These are phyloP conservation scores for Scolecobasidium constrictum DNA, from an alignment of 2,329 filamentous ascomycete genomes.

Conservation along the genomic window DNA sequence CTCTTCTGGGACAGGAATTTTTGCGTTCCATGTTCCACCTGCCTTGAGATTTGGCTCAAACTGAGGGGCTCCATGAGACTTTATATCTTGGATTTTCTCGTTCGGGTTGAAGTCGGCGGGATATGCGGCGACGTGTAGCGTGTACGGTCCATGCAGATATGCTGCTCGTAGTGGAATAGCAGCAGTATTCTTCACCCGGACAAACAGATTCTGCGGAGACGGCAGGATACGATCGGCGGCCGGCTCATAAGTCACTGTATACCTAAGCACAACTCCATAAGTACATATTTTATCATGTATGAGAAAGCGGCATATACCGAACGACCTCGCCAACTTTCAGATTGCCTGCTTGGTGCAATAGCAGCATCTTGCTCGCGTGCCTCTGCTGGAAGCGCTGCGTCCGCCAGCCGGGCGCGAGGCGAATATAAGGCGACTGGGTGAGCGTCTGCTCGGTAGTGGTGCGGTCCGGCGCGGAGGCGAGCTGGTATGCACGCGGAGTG, in stretches of 20 bases:
- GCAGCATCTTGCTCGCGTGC: constrained; percentile 53
- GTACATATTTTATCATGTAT: background rate
- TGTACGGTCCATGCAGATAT: constrained; percentile 94
- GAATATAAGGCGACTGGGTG: constrained; percentile 20
- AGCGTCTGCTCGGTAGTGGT: constrained; percentile 17
- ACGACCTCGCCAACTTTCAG: constrained; percentile 93
- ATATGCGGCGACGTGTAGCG: constrained; percentile 75
- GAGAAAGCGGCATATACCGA: constrained; percentile 57
- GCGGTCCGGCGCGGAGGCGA: constrained; percentile 25
- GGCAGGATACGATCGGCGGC: constrained; percentile 82
- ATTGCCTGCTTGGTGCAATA: constrained; percentile 81
- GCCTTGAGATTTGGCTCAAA: constrained; percentile 97
- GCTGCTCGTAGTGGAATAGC: constrained; percentile 85
- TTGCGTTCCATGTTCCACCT: constrained; percentile 74
- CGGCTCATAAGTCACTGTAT: constrained; percentile 85
- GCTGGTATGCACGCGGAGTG: constrained; percentile 27
- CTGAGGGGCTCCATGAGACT: constrained; percentile 67
- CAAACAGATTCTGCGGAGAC: constrained; percentile 65
- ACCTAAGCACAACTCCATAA: too few relatives aligned
- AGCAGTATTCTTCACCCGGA: constrained; percentile 86
- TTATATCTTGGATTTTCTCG: constrained; percentile 58
- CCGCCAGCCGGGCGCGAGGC: constrained; percentile 21
- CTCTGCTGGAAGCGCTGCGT: constrained; percentile 21
- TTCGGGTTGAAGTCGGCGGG: constrained; percentile 77
- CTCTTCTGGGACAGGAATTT: constrained; percentile 67